Evolutionary conservation across 169 alveolate species (phyloP).

Genomic region (Neospora caninum): DNA sequence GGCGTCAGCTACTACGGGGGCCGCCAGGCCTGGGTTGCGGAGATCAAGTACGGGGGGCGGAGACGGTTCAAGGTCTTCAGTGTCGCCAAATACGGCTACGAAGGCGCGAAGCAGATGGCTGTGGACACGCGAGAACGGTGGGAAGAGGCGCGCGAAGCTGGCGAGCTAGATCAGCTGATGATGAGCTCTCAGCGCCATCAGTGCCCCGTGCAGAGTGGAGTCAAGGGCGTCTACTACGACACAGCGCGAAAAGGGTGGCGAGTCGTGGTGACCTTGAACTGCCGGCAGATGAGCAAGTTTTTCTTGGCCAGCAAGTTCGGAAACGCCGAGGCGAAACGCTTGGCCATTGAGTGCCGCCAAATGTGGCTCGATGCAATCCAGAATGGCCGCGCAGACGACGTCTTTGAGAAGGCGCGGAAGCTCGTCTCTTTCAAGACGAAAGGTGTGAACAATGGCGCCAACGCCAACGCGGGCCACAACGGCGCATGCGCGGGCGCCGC

Average conservation of each 20-base stretch:
- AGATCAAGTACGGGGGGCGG: constrained; percentile 42
- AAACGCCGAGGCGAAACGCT: constrained; percentile 43
- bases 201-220: constrained; percentile 51
- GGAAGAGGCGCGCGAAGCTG: constrained; percentile 46
- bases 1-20: constrained; percentile 47
- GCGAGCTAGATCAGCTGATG: constrained; percentile 42
- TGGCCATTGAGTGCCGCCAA: constrained; percentile 37
- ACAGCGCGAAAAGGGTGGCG: constrained; percentile 46
- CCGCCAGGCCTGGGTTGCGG: constrained; percentile 55
- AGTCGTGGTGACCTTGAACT: constrained; percentile 30
- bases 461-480: constrained; percentile 9
- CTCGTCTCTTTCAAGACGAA: constrained; percentile 36
- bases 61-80: constrained; percentile 35
- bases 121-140: constrained; percentile 33
- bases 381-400: constrained; percentile 42
- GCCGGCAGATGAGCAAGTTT: constrained; percentile 36
- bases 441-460: not conserved
- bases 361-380: constrained; percentile 33
- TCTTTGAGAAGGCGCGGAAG: constrained; percentile 37
- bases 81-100: constrained; percentile 48
- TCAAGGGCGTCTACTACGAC: constrained; percentile 53
- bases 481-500: not conserved
- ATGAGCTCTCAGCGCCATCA: constrained; percentile 12
- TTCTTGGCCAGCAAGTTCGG: constrained; percentile 43
- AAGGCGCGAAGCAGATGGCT: constrained; percentile 33